phyloP scores from a whole-genome alignment of 441 rosid species.

The Erodium moschatum region DNA sequence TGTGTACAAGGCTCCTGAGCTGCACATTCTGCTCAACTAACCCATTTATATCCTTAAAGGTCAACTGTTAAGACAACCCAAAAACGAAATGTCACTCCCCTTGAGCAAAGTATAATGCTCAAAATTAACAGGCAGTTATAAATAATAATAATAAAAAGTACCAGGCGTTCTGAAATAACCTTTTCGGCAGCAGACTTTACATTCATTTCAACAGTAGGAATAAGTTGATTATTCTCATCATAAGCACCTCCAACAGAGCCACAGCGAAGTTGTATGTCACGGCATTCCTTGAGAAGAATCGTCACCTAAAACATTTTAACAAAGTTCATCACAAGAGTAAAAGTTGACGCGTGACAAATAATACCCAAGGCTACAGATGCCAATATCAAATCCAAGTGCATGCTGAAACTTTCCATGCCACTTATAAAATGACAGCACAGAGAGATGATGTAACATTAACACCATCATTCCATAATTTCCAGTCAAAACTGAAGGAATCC shows the following conservation, averaged over 20 bases:
- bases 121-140: conserved; percentile 15
- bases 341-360: background rate
- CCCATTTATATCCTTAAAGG: conserved; percentile 89
- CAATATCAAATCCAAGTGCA: background rate
- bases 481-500: conserved; percentile 20
- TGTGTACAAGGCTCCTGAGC: conserved; percentile 79
- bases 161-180: conserved; percentile 71
- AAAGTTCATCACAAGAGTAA: conserved; percentile 8
- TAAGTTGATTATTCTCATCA: conserved; percentile 29
- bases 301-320: conserved; percentile 53
- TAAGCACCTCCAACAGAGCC: conserved; percentile 46
- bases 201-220: conserved; percentile 42
- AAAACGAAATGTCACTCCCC: conserved; percentile 13
- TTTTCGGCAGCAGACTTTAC: conserved; percentile 57
- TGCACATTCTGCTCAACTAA: conserved; percentile 95
- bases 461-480: background rate
- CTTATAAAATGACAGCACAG: background rate
- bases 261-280: conserved; percentile 84
- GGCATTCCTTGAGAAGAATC: conserved; percentile 87
- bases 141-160: conserved; percentile 26
- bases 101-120: conserved; percentile 5
- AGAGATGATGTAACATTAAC: background rate
- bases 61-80: conserved; percentile 46
- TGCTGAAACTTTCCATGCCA: background rate
- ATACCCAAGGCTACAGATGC: background rate